A percentile compares a stretch with the other conserved stretches of the same genome.
phyloP scores from a whole-genome alignment of 768 basidiomycete species.

The Dioszegia hungarica region DNA sequence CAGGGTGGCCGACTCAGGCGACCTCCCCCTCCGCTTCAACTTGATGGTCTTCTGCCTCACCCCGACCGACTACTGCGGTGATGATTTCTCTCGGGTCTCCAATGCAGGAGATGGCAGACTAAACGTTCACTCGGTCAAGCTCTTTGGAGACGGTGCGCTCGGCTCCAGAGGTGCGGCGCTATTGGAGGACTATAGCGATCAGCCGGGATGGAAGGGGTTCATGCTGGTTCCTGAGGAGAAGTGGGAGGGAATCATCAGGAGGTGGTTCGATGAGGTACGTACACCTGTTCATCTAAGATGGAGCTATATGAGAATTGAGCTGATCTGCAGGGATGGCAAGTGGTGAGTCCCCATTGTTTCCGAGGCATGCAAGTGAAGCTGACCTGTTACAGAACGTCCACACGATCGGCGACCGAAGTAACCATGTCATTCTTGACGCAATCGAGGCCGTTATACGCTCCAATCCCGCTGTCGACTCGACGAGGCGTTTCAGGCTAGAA shows the following conservation, averaged over 20 bases:
- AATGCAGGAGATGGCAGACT: constrained; percentile 57
- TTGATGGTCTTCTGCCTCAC: constrained; percentile 48
- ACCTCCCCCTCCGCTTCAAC: constrained; percentile 58
- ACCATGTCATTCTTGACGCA: constrained; percentile 73
- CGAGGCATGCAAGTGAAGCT: no score
- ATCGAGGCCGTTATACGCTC: constrained; percentile 63
- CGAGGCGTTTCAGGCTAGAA: constrained; percentile 69
- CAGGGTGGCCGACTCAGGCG: constrained; percentile 66
- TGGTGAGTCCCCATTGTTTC: constrained; percentile 56
- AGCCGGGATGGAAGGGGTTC: constrained; percentile 65
- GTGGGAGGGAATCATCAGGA: constrained; percentile 57
- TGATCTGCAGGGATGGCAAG: constrained; percentile 61
- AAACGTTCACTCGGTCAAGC: constrained; percentile 52
- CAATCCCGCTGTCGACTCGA: not conserved
- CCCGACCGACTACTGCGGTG: constrained; percentile 62
- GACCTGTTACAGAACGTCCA: constrained; percentile 61
- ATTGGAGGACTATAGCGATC: constrained; percentile 72
- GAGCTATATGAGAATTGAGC: no score
- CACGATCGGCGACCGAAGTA: constrained; percentile 67
- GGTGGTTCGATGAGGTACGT: constrained; percentile 61
- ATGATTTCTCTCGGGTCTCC: constrained; percentile 58
- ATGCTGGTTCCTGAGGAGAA: constrained; percentile 59
- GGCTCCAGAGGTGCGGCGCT: constrained; percentile 91
- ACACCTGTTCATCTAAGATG: no score
- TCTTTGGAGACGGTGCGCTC: constrained; percentile 69